Base-by-base conservation (phyloP, 2,329 filamentous ascomycete species). In the Emmonsiellopsis sp. region DNA sequence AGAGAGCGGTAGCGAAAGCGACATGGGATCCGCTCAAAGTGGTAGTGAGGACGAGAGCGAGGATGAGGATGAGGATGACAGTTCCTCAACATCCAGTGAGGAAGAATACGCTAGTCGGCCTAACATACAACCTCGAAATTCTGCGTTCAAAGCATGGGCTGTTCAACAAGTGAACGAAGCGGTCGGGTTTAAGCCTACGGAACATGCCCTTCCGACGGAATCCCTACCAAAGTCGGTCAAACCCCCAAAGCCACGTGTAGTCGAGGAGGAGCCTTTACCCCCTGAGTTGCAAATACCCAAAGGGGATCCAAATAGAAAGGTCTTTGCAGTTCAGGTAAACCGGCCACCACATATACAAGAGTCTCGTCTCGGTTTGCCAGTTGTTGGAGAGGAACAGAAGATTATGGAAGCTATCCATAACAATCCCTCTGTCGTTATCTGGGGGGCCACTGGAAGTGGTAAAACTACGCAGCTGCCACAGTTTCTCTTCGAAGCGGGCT, bases 361-460 rank as follows among this genome's bases (percentile, higher is more conserved):
- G 47, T 82, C 85, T 9, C 83, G 93, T 10, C 69, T 94, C 46
- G 82, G 87, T 53, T 77, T 98, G 13, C 93, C 93, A 0, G 88
- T 98, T 1, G 89, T 97, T 1, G 88, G 88, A 1, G 91, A 97
- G 68, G 93, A 98, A 69, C 93, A 98, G 66, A 90, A 86, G 63
- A 91, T 98, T 33, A 97, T 98, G 91, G 93, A 98, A 70, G 90
- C 91, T 1, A 89, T 98, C 48, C 86, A 96, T 69, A 92, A 92
- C 65, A 87, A 96, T 66, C 81, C 92, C 51, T 84, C 89, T 3
- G 87, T 96, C 1, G 86, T 98, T 9, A 83, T 98, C 6, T 96
- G 92, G 72, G 93, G 93, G 70, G 86, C 90, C 11, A 98, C 94
- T 36, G 93, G 93, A 70, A 96, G 90, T 57, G 93, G 93, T 67